A percentile compares a stretch with the other conserved stretches of the same genome.
phyloP scores from a whole-genome alignment of 805 yeast species.

The Metschnikowia baotianmanensis region DNA sequence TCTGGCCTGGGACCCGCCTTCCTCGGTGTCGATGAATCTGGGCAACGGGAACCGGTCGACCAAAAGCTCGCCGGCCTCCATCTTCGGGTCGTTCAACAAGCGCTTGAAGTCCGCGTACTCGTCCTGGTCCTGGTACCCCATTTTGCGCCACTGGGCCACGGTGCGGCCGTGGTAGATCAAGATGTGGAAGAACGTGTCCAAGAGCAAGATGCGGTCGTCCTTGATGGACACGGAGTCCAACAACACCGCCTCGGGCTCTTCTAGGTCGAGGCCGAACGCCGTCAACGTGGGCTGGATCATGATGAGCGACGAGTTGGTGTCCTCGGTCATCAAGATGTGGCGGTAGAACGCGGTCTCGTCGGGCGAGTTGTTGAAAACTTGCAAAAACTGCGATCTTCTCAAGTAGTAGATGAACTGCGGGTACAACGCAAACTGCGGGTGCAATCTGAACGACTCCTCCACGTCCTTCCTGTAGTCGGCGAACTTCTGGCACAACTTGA shows the following conservation, averaged over 20 bases:
- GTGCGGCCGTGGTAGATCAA: slow-evolving; percentile 94
- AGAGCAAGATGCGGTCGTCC: slow-evolving; percentile 79
- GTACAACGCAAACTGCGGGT: slow-evolving; percentile 79
- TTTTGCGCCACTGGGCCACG: slow-evolving; percentile 94
- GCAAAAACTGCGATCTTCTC: slow-evolving; percentile 93
- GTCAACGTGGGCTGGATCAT: slow-evolving; percentile 98
- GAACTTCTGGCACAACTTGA: slow-evolving; percentile 85
- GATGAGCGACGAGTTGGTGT: slow-evolving; percentile 85
- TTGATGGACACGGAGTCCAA: slow-evolving; percentile 90
- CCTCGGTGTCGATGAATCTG: slow-evolving; percentile 94
- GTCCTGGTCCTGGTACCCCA: slow-evolving; percentile 87
- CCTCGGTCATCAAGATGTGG: slow-evolving; percentile 88
- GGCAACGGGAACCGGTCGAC: slow-evolving; percentile 97
- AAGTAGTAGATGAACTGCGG: slow-evolving; percentile 96
- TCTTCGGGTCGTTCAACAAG: slow-evolving; percentile 82
- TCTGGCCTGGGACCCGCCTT: slow-evolving; percentile 98
- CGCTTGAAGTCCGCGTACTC: slow-evolving; percentile 87
- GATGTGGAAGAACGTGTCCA: slow-evolving; percentile 96
- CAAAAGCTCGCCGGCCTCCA: slow-evolving; percentile 88
- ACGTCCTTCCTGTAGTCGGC: slow-evolving; percentile 92
- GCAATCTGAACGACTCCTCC: slow-evolving; percentile 74
- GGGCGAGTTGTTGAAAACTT: slow-evolving; percentile 96
- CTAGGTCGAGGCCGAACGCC: slow-evolving; percentile 65
- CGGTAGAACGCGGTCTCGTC: slow-evolving; percentile 98
- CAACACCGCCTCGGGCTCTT: slow-evolving; percentile 86